Evolutionary conservation across 2,329 filamentous ascomycete genomes (phyloP).

Genomic region (Diplocarpon rosae): DNA sequence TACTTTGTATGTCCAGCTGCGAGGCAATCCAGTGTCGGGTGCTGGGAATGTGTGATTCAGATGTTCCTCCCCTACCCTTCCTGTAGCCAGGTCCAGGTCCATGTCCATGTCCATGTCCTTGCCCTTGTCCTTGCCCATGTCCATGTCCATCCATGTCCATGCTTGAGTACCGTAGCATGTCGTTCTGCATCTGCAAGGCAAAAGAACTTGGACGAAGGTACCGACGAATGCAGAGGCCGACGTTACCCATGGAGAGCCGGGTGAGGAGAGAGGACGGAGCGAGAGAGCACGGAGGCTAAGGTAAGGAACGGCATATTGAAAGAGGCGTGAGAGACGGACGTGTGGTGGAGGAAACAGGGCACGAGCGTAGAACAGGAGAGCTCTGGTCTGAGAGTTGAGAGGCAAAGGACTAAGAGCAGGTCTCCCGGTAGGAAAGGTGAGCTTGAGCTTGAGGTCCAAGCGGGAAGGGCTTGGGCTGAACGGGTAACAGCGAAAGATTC

Average conservation of each 20-base stretch:
- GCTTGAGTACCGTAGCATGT: too few relatives aligned
- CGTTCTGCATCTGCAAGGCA: too few relatives aligned
- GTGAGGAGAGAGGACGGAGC: neutral
- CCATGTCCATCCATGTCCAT: too few relatives aligned
- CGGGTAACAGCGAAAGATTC: too few relatives aligned
- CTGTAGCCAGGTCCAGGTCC: too few relatives aligned
- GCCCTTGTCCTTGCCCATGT: too few relatives aligned
- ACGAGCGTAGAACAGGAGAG: neutral
- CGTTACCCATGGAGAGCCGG: neutral
- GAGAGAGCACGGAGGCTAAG: too few relatives aligned
- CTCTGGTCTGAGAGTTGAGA: neutral
- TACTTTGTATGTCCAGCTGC: constrained; percentile 11
- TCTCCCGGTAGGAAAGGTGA: too few relatives aligned
- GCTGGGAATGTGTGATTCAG: constrained; percentile 16
- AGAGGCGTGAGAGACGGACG: neutral
- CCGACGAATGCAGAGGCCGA: constrained; percentile 5
- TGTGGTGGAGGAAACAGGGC: neutral
- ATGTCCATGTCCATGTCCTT: too few relatives aligned
- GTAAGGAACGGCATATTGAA: neutral
- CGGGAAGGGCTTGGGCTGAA: too few relatives aligned
- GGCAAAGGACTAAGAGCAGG: neutral
- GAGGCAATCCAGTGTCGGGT: constrained; percentile 21
- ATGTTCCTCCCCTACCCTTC: neutral
- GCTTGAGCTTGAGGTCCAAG: too few relatives aligned
- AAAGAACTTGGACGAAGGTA: neutral